Base-by-base conservation (phyloP, 768 basidiomycete genomes). In the Boletus tylopilopsis region DNA sequence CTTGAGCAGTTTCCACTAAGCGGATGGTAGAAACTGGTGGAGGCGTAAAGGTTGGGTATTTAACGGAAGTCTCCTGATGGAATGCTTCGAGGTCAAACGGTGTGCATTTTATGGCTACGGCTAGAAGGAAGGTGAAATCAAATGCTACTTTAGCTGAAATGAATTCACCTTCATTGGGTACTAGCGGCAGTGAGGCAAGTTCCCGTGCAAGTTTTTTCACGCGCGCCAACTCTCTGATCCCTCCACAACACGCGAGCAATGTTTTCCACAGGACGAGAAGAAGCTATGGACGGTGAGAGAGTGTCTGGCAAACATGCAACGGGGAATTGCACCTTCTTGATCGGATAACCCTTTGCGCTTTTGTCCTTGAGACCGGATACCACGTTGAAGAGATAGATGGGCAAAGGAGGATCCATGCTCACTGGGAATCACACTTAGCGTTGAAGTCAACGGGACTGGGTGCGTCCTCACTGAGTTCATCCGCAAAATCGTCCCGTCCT, bases 231-330 rank as follows among this genome's bases (percentile, higher is more conserved):
- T 98, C 95, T 50, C 87, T 84, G 53, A 95, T 78, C 6, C 96
- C 96, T 35, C 96, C 96, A 61, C 93, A 87, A 66, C 92, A 96
- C 29, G 91, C 84, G 39, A 99, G 73, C 34, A 98, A 70, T 0
- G 90, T 83, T 66, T 98, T 99, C 96, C 96, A 99, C 9, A 96
- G 73, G 0, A 99, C 80, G 15, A 98, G 80, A 12, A 99, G 79
- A 4, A 97, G 81, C 94, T 96, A 60, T 9, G 42, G 32, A 49
- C 41, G 22, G 47, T 55, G 51, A 50, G 54, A 35, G 43, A 33
- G 11, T 33, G 42, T 33, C 41, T 7, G 19, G 3, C 3, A 13
- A 45, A 35, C 47, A 46, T 23, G 34, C 24, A 46, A 52, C 40
- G 32, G 33, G 30, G 18, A 47, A 24, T 41, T 66, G 19, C 45